phyloP scores from a whole-genome alignment of 2,329 filamentous ascomycete species.

The Sporothrix dimorphospora region DNA sequence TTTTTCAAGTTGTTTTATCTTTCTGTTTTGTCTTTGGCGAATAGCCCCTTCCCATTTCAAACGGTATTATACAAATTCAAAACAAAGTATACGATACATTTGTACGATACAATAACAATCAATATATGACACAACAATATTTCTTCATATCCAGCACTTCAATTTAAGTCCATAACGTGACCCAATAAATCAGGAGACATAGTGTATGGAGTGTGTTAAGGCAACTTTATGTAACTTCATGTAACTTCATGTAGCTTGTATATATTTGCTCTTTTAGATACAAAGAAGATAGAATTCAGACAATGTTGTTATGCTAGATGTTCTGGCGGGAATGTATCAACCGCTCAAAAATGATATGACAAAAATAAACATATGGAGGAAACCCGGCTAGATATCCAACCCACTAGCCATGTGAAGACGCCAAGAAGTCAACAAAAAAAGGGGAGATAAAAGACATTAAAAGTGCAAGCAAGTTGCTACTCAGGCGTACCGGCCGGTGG shows the following conservation, averaged over 20 bases:
- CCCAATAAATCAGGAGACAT: too few relatives aligned
- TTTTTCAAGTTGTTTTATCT: conserved; percentile 7
- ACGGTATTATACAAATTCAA: background rate
- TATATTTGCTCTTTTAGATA: background rate
- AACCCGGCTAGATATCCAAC: background rate
- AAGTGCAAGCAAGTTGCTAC: background rate
- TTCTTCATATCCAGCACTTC: background rate
- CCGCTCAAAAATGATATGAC: conserved; percentile 11
- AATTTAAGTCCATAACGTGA: too few relatives aligned
- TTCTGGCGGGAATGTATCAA: background rate
- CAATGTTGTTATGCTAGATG: conserved; percentile 13
- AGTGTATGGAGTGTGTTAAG: too few relatives aligned
- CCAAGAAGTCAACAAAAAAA: background rate
- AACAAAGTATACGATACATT: conserved; percentile 5
- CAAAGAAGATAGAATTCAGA: conserved; percentile 9
- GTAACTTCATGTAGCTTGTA: background rate
- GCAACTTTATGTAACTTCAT: too few relatives aligned
- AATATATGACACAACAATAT: background rate
- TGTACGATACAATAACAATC: conserved; percentile 6
- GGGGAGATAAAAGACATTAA: background rate
- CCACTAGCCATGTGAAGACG: background rate
- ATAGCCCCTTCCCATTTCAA: background rate
- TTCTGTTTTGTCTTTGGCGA: background rate
- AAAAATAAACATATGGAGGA: background rate
- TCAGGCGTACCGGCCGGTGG: conserved; percentile 33